Conservation (phyloP, 2,329 filamentous ascomycete species). For the Talaromyces atroroseus region DNA sequence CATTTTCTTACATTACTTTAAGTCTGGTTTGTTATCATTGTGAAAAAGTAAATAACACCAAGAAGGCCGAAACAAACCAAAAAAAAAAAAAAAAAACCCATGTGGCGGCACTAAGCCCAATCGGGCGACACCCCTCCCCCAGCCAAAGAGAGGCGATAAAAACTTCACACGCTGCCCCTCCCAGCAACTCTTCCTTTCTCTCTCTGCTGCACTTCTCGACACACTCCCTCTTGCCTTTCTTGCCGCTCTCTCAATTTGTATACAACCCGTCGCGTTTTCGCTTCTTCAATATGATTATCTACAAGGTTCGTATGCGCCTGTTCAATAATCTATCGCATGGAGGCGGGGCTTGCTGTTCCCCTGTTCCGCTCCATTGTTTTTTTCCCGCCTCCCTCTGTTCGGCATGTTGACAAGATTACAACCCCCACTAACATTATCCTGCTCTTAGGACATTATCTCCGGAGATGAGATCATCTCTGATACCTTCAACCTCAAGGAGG, state of each 20-base stretch:
- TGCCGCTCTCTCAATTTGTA: slow-evolving; percentile 20
- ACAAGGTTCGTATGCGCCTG: slow-evolving; percentile 49
- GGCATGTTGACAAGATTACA: background rate
- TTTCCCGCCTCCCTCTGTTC: background rate
- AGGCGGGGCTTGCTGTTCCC: background rate
- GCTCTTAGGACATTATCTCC: slow-evolving; percentile 71
- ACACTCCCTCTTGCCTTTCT: slow-evolving; percentile 19
- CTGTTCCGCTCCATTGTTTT: slow-evolving; percentile 3
- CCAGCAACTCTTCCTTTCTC: slow-evolving; percentile 27
- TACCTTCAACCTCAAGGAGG: slow-evolving; percentile 75
- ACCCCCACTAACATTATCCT: background rate
- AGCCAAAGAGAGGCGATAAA: slow-evolving; percentile 18
- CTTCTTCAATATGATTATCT: slow-evolving; percentile 66
- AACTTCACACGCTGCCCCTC: slow-evolving; percentile 28
- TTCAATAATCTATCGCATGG: background rate
- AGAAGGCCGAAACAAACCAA: background rate
- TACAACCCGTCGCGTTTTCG: slow-evolving; percentile 16
- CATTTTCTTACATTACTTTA: too few relatives aligned
- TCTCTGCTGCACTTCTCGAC: slow-evolving; percentile 8
- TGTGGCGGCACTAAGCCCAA: background rate
- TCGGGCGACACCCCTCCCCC: slow-evolving; percentile 9
- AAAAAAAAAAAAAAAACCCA: background rate
- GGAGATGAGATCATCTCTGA: slow-evolving; percentile 96
- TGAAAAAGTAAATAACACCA: too few relatives aligned
- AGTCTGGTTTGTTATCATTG: too few relatives aligned